phyloP scores from a whole-genome alignment of 345 rosid species.

The Populus alba region DNA sequence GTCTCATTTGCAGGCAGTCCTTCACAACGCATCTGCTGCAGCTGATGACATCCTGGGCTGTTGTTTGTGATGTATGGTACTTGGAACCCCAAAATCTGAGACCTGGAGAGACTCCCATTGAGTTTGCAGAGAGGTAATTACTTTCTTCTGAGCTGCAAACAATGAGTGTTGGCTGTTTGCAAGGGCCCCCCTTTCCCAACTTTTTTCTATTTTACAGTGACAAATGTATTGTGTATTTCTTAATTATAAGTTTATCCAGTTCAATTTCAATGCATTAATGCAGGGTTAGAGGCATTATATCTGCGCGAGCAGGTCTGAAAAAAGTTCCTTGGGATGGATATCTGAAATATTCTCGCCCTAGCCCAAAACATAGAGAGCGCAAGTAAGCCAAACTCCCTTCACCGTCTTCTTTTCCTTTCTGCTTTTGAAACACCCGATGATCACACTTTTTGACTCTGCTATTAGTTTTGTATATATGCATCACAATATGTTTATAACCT shows the following conservation, averaged over 20 bases:
- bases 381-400: constrained; percentile 56
- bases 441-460: background rate
- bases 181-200: background rate
- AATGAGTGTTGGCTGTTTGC: background rate
- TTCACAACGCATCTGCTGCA: constrained; percentile 95
- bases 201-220: background rate
- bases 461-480: background rate
- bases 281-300: constrained; percentile 93
- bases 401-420: background rate
- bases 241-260: background rate
- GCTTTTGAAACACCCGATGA: background rate
- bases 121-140: constrained; percentile 92
- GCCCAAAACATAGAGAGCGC: constrained; percentile 88
- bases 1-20: constrained; percentile 68
- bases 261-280: constrained; percentile 9
- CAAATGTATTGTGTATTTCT: background rate
- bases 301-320: constrained; percentile 84
- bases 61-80: constrained; percentile 99
- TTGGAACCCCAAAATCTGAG: constrained; percentile 84
- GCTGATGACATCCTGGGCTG: constrained; percentile 99
- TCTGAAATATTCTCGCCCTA: constrained; percentile 88
- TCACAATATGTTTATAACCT: background rate
- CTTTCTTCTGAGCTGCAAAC: constrained; percentile 2
- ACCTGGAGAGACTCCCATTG: constrained; percentile 87
- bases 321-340: constrained; percentile 99